Conservation (phyloP, 2,329 filamentous ascomycete genomes). For the Claviceps arundinis region DNA sequence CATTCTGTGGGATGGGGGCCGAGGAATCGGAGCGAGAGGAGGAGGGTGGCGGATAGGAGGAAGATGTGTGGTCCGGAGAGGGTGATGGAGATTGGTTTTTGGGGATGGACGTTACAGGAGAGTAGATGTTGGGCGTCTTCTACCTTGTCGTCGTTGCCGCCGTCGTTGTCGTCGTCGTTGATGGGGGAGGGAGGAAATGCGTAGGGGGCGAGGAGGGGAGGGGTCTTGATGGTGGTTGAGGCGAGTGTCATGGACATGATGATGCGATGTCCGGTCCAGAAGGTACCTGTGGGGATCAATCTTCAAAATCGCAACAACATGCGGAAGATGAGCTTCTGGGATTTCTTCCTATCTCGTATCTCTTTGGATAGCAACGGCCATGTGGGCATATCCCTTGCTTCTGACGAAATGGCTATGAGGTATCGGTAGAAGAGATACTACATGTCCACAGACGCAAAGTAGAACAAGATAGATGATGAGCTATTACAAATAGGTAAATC, state of each 20-base stretch:
- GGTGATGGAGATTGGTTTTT: constrained; percentile 39
- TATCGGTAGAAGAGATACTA: neutral
- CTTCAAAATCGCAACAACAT: neutral
- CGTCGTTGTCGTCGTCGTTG: neutral
- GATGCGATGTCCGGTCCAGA: neutral
- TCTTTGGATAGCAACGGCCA: neutral
- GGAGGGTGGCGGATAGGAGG: constrained; percentile 29
- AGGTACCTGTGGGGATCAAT: too few relatives aligned
- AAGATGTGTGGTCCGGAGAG: constrained; percentile 38
- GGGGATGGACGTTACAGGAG: constrained; percentile 20
- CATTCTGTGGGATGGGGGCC: constrained; percentile 33
- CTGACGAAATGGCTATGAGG: neutral
- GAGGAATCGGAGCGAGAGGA: constrained; percentile 38
- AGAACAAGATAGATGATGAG: neutral
- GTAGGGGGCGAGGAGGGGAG: neutral
- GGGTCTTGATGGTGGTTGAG: neutral
- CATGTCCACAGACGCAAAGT: neutral
- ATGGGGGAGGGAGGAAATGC: neutral
- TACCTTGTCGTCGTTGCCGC: neutral
- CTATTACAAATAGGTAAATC: too few relatives aligned
- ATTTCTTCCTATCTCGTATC: neutral
- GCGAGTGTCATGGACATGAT: constrained; percentile 4
- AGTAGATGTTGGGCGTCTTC: neutral
- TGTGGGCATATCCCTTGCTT: neutral
- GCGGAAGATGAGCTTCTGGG: neutral